Evolutionary conservation across 2,329 filamentous ascomycete genomes (phyloP).

Genomic region (Diaporthe ampelina): DNA sequence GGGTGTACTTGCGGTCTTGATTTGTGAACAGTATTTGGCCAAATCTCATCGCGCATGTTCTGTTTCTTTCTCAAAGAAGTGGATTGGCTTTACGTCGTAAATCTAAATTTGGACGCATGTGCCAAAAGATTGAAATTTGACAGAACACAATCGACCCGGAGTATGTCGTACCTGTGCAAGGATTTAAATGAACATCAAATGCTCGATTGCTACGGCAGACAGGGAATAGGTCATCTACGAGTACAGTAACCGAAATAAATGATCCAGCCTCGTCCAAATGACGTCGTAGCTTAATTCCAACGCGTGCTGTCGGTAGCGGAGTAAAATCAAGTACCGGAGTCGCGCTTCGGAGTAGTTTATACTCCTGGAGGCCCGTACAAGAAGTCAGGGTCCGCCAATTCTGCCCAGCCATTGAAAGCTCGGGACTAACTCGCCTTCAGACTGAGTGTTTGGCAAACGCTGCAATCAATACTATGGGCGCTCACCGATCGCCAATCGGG

Average conservation of each 20-base stretch:
- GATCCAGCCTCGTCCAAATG: background rate
- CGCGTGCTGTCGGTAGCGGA: background rate
- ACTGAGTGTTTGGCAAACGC: background rate
- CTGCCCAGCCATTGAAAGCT: background rate
- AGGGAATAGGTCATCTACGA: background rate
- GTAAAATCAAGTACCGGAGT: background rate
- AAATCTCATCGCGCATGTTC: background rate
- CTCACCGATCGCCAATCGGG: background rate
- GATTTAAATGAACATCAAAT: background rate
- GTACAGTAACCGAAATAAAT: background rate
- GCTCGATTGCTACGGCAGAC: background rate
- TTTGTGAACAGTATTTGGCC: background rate
- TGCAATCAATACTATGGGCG: background rate
- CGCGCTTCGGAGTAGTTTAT: conserved; percentile 1
- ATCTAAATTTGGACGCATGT: background rate
- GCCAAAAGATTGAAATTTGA: background rate
- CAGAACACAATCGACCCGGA: background rate
- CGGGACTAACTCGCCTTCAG: background rate
- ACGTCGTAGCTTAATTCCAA: background rate
- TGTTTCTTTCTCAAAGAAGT: background rate
- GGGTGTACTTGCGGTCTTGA: background rate
- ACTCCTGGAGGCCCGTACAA: background rate
- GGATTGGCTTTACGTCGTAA: background rate
- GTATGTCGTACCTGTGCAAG: background rate
- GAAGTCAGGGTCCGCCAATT: background rate